These are phyloP conservation scores for Eremothecium cymbalariae DNA, from an alignment of 1,139 yeast species.

Conservation along the genomic window DNA sequence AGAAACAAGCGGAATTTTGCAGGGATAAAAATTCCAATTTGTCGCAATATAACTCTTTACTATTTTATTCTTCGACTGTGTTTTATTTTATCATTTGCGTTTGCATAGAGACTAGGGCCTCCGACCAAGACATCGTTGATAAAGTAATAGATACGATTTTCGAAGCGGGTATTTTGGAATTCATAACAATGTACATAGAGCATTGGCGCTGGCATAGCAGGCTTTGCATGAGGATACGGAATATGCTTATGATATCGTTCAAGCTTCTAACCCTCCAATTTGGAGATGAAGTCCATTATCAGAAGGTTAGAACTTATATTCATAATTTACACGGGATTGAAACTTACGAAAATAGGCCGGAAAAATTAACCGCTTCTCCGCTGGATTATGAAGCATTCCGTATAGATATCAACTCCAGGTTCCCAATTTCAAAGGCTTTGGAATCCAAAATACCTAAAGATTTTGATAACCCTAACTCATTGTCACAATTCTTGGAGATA, in stretches of 20 bases:
- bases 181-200: conserved; percentile 48
- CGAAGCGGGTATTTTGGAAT: conserved; percentile 37
- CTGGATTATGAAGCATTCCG: conserved; percentile 72
- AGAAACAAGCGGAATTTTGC: conserved; percentile 22
- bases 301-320: conserved; percentile 45
- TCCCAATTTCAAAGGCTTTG: conserved; percentile 58
- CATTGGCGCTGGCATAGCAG: conserved; percentile 55
- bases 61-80: conserved; percentile 44
- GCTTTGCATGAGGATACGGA: conserved; percentile 40
- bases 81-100: conserved; percentile 41
- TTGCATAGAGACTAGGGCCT: conserved; percentile 22
- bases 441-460: conserved; percentile 39
- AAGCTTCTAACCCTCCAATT: conserved; percentile 55
- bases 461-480: conserved; percentile 44
- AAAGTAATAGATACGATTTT: conserved; percentile 19
- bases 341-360: conserved; percentile 28
- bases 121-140: conserved; percentile 10
- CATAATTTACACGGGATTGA: conserved; percentile 39
- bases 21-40: conserved; percentile 20
- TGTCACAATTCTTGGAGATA: conserved; percentile 50
- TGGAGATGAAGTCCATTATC: conserved; percentile 46
- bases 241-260: conserved; percentile 48
- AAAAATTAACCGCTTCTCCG: conserved; percentile 53
- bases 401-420: conserved; percentile 65
- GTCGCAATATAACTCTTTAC: conserved; percentile 20